These are phyloP conservation scores for Brasilioporus rufonigricans DNA, from an alignment of 768 basidiomycete species.

Conservation along the genomic window DNA sequence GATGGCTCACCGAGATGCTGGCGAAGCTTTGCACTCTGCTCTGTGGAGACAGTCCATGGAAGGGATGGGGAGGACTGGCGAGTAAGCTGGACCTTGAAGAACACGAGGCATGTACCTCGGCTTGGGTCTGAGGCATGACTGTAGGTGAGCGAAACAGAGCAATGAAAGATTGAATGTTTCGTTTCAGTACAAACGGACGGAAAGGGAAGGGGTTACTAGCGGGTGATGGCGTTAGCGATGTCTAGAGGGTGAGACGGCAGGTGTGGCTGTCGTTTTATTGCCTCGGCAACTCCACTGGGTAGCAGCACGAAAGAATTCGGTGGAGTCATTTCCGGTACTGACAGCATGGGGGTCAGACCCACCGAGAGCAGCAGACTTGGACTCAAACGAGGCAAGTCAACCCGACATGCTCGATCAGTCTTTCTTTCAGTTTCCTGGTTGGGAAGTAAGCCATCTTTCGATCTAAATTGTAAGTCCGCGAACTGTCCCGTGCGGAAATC, in stretches of 20 bases:
- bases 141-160: no score
- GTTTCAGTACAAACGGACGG: no score
- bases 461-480: not conserved
- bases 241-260: not conserved
- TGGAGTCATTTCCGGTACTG: conserved; percentile 5
- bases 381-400: not conserved
- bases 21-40: conserved; percentile 26
- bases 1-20: conserved; percentile 22
- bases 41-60: conserved; percentile 12
- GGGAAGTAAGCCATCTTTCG: not conserved
- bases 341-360: not conserved
- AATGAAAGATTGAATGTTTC: no score
- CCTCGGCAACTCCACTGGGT: not conserved
- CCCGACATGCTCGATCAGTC: not conserved
- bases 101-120: not conserved
- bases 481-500: not conserved
- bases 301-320: not conserved
- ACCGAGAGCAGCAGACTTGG: not conserved
- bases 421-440: not conserved
- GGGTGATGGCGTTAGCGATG: not conserved
- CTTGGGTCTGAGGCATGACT: conserved; percentile 17
- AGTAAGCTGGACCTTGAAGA: conserved; percentile 15
- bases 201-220: no score
- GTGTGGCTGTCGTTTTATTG: not conserved
- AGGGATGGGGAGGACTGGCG: not conserved